These are phyloP conservation scores for Fistulifera solaris DNA, from an alignment of 108 stramenopile genomes.

Conservation along the genomic window DNA sequence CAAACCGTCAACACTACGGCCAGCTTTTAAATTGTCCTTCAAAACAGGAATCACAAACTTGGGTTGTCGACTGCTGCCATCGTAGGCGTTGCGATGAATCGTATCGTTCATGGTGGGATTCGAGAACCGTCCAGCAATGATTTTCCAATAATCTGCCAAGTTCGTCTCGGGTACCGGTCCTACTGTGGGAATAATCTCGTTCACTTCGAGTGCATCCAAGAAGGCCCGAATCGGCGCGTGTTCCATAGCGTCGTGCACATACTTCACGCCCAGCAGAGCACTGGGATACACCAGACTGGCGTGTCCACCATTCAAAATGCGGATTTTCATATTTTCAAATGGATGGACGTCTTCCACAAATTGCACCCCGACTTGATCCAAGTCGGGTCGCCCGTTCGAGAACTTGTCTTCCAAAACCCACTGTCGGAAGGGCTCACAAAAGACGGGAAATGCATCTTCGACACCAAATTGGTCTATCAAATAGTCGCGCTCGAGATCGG, in stretches of 20 bases:
- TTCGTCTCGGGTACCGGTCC: slow-evolving; percentile 40
- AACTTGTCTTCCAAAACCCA: slow-evolving; percentile 56
- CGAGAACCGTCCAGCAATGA: slow-evolving; percentile 37
- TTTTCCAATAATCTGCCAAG: slow-evolving; percentile 27
- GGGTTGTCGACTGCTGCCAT: slow-evolving; percentile 31
- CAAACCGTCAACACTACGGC: slow-evolving; percentile 7
- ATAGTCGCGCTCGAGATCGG: slow-evolving; percentile 16
- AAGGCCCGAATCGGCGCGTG: slow-evolving; percentile 11
- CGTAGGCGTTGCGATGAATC: slow-evolving; percentile 32
- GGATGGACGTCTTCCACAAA: slow-evolving; percentile 37
- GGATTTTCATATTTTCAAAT: slow-evolving; percentile 49
- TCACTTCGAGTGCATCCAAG: slow-evolving; percentile 10
- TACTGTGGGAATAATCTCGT: slow-evolving; percentile 32
- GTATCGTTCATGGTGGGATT: slow-evolving; percentile 56
- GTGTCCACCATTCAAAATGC: slow-evolving; percentile 46
- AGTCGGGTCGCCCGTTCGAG: slow-evolving; percentile 26
- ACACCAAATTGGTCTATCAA: slow-evolving; percentile 23
- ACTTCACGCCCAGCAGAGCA: slow-evolving; percentile 28
- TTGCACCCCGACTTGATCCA: slow-evolving; percentile 30
- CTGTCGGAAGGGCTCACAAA: slow-evolving; percentile 41
- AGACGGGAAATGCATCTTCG: slow-evolving; percentile 37
- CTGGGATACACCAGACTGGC: slow-evolving; percentile 31
- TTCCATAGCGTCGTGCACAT: slow-evolving; percentile 20
- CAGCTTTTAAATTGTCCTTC: slow-evolving; percentile 2
- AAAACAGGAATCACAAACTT: slow-evolving; percentile 16